Base-by-base conservation (phyloP, 2,329 filamentous ascomycete species). In the Ophiostoma populinum region DNA sequence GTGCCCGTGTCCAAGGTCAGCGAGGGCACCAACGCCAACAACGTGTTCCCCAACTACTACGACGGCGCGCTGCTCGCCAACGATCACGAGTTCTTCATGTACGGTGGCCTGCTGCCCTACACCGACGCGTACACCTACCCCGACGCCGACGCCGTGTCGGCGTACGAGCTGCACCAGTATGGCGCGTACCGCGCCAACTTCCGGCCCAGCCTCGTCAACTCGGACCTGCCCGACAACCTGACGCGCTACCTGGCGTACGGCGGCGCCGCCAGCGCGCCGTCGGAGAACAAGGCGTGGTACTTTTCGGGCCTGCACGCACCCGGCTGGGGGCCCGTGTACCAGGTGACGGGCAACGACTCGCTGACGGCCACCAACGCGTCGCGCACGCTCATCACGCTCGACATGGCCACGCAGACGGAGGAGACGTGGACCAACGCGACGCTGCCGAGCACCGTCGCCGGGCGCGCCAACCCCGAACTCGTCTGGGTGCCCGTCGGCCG, bases 401-500 rank as follows among this genome's bases (percentile, higher is more conserved):
- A 81, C 43, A 68, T 79, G 63, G 47, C 55, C 0, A 49, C 46
- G 0, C 67, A 74, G 48, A 41, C 53, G 5, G 25, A 47, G 0
- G 63, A 67, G 38, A 57, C 45, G 5, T 82, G 75, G 70, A 52
- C 45, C 6, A 80, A 80, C 43, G 42, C 34, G 1, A 67, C 69
- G 0, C 49, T 81, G 3, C 64, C 67, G 0, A 26, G 45, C 1
- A 43, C 48, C 4, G 56, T 77, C 6, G 51, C 56, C 5, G 65
- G 65, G 1, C 65, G 78, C 12, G 70, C 73, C 4, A 72, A 67
- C 43, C 62, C 74, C 0, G 75, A 78, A 39, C 56, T 78, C 1
- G 72, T 78, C 1, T 83, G 77, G 75, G 65, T 92, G 1, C 83
- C 83, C 2, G 80, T 85, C 29, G 80, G 81, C 3, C 57, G 67